Conservation (phyloP, 1,139 yeast species). For the Meyerozyma carpophila region DNA sequence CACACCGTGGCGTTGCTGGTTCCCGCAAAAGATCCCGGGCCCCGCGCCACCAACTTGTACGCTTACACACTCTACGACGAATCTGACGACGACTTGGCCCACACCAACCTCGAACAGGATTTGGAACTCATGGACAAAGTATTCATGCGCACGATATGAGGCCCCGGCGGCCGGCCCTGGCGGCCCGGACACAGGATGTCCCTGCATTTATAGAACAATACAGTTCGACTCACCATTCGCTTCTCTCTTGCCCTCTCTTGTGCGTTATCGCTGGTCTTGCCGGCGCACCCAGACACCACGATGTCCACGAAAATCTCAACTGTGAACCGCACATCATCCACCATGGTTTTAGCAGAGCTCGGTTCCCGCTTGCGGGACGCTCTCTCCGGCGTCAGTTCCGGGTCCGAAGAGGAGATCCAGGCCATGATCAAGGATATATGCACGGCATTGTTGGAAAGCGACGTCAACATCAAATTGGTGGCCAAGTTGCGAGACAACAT, state of each 20-base stretch:
- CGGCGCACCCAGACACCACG: neutral
- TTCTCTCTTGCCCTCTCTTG: neutral
- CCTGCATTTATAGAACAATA: neutral
- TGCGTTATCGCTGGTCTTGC: neutral
- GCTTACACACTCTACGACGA: conserved; percentile 7
- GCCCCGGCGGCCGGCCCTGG: conserved; percentile 1
- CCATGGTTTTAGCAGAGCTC: conserved; percentile 91
- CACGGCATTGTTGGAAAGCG: conserved; percentile 84
- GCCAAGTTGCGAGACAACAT: conserved; percentile 72
- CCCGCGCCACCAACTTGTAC: conserved; percentile 5
- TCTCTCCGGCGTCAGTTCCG: conserved; percentile 51
- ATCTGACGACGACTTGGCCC: conserved; percentile 4
- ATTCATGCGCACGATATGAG: conserved; percentile 6
- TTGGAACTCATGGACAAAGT: conserved; percentile 19
- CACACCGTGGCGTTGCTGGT: neutral
- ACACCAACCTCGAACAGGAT: conserved; percentile 15
- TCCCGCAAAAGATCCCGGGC: neutral
- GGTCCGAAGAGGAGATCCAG: conserved; percentile 36
- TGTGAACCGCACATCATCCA: neutral
- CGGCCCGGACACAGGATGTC: conserved; percentile 1
- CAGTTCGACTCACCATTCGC: neutral
- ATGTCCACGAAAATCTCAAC: neutral
- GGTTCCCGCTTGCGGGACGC: conserved; percentile 80
- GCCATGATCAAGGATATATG: conserved; percentile 80
- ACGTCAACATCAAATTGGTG: conserved; percentile 84